Percentiles rank a stretch among this genome's conserved stretches.
phyloP scores from a whole-genome alignment of 2,329 filamentous ascomycete genomes.

The Pseudogymnoascus sp. region DNA sequence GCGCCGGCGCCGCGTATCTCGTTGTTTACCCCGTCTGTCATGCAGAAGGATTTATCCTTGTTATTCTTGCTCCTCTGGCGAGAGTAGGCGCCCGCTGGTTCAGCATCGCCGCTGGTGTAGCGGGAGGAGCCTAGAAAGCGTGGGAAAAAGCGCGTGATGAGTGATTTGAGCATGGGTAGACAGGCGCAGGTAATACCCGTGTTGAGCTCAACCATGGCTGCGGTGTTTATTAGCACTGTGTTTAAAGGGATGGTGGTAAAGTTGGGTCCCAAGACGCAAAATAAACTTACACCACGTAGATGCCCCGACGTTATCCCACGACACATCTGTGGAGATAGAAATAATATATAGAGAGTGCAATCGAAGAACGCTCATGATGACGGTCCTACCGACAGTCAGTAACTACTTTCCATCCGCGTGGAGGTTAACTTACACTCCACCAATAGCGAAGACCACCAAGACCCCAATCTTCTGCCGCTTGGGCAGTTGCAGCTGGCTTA shows the following conservation, averaged over 20 bases:
- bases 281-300: neutral
- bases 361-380: constrained; percentile 16
- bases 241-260: neutral
- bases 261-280: neutral
- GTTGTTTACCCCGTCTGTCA: neutral
- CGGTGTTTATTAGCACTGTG: neutral
- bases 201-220: constrained; percentile 63
- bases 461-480: constrained; percentile 17
- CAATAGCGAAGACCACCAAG: constrained; percentile 19
- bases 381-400: constrained; percentile 12
- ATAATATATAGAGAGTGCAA: constrained; percentile 13
- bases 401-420: neutral
- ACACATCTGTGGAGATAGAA: constrained; percentile 9
- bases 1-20: neutral
- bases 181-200: constrained; percentile 79
- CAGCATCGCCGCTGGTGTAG: neutral
- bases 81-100: neutral
- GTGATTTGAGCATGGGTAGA: constrained; percentile 76
- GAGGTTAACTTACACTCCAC: constrained; percentile 18
- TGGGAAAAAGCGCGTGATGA: constrained; percentile 39
- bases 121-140: constrained; percentile 7
- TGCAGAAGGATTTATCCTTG: neutral
- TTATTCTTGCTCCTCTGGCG: neutral
- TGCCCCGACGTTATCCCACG: neutral
- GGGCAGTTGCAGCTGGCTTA: constrained; percentile 15